These are phyloP conservation scores for Aquilaria agallochum DNA, from an alignment of 441 rosid genomes.

Conservation along the genomic window DNA sequence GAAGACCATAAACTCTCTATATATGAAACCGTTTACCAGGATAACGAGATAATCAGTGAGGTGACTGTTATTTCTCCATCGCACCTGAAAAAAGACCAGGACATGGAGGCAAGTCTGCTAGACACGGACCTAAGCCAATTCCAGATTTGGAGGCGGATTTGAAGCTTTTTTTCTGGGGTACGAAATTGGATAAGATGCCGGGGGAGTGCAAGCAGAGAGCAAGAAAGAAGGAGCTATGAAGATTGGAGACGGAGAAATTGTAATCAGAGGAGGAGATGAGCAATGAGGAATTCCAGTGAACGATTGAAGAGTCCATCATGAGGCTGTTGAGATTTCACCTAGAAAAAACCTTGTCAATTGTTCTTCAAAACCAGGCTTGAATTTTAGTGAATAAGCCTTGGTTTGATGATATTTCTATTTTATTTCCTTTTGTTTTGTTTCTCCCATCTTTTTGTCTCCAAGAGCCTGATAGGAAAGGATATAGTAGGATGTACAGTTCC, in stretches of 20 bases:
- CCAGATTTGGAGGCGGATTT: conserved; percentile 16
- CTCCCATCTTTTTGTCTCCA: neutral
- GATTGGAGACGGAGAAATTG: conserved; percentile 44
- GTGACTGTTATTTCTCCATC: neutral
- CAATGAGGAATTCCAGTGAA: conserved; percentile 68
- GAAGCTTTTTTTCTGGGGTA: conserved; percentile 29
- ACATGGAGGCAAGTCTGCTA: neutral
- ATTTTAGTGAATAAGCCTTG: neutral
- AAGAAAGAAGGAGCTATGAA: conserved; percentile 23
- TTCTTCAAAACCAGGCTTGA: conserved; percentile 30
- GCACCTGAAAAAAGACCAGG: neutral
- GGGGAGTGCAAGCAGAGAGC: conserved; percentile 5
- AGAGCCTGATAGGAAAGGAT: neutral
- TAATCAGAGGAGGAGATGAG: conserved; percentile 45
- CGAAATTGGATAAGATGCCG: conserved; percentile 34
- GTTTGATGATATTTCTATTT: too few species aligned
- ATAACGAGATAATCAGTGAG: conserved; percentile 45
- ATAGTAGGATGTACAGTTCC: neutral
- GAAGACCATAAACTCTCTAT: conserved; percentile 12
- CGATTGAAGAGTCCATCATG: conserved; percentile 69
- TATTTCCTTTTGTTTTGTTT: too few species aligned
- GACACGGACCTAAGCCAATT: conserved; percentile 4
- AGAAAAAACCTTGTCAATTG: conserved; percentile 46
- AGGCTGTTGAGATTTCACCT: conserved; percentile 63
- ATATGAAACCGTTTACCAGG: conserved; percentile 36